phyloP scores from a whole-genome alignment of 169 alveolate genomes.

The Cryptosporidium meleagridis region DNA sequence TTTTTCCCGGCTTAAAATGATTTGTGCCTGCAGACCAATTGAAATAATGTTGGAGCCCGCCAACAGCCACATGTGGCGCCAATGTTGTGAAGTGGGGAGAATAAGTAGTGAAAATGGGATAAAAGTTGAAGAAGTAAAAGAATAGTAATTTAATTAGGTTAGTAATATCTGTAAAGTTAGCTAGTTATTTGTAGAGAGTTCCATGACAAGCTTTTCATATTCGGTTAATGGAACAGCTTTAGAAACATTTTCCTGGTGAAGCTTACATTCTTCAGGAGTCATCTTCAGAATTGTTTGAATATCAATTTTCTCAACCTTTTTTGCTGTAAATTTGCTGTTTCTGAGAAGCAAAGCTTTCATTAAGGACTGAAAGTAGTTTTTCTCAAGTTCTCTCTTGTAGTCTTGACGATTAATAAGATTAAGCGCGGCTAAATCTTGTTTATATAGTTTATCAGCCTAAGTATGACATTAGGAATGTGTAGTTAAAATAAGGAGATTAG shows the following conservation, averaged over 20 bases:
- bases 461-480: background rate
- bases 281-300: slow-evolving; percentile 32
- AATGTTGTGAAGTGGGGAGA: background rate
- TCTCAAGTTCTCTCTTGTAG: slow-evolving; percentile 30
- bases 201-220: background rate
- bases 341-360: slow-evolving; percentile 14
- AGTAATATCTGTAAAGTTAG: background rate
- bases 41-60: background rate
- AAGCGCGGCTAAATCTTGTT: slow-evolving; percentile 25
- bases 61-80: slow-evolving; percentile 21
- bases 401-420: slow-evolving; percentile 44
- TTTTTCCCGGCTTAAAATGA: background rate
- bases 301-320: slow-evolving; percentile 31
- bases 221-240: background rate
- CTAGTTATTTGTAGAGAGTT: background rate
- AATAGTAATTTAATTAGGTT: background rate
- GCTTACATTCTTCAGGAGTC: slow-evolving; percentile 35
- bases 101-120: background rate
- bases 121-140: background rate
- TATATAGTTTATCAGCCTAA: slow-evolving; percentile 65
- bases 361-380: background rate
- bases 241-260: slow-evolving; percentile 8
- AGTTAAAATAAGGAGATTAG: background rate
- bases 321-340: slow-evolving; percentile 24
- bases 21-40: background rate